Evolutionary conservation across 148 eudicot species (phyloP), one percentile per base, ranked within the genome.

Genomic region (Fagopyrum esculentum): DNA sequence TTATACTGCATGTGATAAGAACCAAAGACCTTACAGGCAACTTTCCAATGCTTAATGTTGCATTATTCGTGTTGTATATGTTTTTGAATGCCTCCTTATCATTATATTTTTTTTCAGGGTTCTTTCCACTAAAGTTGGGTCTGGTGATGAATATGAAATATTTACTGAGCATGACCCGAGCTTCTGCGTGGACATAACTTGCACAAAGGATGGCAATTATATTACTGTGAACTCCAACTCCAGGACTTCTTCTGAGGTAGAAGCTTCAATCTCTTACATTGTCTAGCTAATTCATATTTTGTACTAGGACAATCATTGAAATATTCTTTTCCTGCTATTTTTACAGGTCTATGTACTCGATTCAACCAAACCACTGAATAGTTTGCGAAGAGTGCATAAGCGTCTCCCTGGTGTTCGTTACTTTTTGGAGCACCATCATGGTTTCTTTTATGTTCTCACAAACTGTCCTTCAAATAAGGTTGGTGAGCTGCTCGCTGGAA

Each of bases 181-280:
- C 72, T 95, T 85, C 80, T 92, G 97, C 78, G 88, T 95, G 73
- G 99, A 95, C 81, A 90, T 95, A 45, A 86, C 94, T 66, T 86
- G 92, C 83, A 92, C 98, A 69, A 95, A 95, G 85, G 99, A 95
- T 87, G 92, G 97, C 64, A 92, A 86, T 75, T 95, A 90, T 82
- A 84, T 95, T 74, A 92, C 99, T 30, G 86, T 92, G 78, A 95
- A 95, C 85, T 95, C 99, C 49, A 95, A 92, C 87, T 92, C 98
- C 61, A 87, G 99, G 82, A 87, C 94, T 61, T 92, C 97, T 73
- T 92, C 99, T 30, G 99, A 95, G 98, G 99, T 90, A 84, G 73
- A 61, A 84, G 74, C 49, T 77, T 74, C 74, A 19, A 40, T 16
- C 30, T 72, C 8, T 16, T 72, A 6, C 2, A 13, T 16, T 51